phyloP scores from a whole-genome alignment of 257 asterid species.

The Lycium barbarum region DNA sequence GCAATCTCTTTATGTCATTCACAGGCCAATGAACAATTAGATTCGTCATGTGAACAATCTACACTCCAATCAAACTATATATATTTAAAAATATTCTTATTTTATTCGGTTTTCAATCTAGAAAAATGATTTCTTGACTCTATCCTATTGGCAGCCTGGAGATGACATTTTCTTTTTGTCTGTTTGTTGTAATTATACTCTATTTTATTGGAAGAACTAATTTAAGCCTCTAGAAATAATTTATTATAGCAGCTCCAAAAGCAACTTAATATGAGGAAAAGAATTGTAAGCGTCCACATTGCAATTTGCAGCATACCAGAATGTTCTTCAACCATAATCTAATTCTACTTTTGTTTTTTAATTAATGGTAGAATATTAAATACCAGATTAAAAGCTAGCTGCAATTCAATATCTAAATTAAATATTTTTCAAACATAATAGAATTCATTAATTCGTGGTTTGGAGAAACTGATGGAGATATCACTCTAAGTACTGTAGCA shows the following conservation, averaged over 20 bases:
- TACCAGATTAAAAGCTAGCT: neutral
- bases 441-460: too few species aligned
- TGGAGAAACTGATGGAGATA: too few species aligned
- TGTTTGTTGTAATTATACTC: neutral
- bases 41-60: neutral
- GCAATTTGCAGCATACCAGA: neutral
- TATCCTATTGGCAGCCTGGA: neutral
- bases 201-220: neutral
- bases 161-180: neutral
- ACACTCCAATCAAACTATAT: neutral
- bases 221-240: neutral
- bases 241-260: neutral
- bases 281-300: neutral
- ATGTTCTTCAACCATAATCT: neutral
- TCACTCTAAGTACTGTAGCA: too few species aligned
- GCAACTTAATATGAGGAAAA: neutral
- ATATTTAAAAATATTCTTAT: neutral
- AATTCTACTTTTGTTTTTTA: neutral
- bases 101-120: neutral
- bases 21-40: neutral
- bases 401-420: neutral
- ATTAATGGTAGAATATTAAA: neutral
- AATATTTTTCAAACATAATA: neutral
- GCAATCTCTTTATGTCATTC: neutral
- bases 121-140: neutral